These are phyloP conservation scores for Moesziomyces globuligerus DNA, from an alignment of 1,284 basidiomycete genomes.

Conservation along the genomic window DNA sequence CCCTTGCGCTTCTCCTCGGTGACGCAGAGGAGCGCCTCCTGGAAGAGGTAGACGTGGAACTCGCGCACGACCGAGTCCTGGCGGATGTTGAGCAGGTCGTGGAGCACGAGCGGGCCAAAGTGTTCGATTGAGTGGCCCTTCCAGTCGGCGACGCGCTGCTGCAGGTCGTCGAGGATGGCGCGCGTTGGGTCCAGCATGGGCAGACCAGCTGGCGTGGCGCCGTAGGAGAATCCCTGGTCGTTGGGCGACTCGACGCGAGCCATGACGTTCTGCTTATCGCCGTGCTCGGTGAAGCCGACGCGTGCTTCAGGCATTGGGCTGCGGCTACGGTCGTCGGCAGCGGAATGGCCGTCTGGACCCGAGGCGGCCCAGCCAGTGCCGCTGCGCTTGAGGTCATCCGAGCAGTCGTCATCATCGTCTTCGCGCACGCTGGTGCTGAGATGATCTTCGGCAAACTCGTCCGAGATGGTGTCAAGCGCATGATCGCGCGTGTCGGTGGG, in stretches of 20 bases:
- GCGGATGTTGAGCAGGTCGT: slow-evolving; percentile 86
- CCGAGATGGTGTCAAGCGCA: slow-evolving; percentile 48
- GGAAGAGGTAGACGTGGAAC: slow-evolving; percentile 94
- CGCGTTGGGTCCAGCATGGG: slow-evolving; percentile 71
- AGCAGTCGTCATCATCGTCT: slow-evolving; percentile 38
- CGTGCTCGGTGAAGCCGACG: slow-evolving; percentile 30
- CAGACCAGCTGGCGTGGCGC: slow-evolving; percentile 50
- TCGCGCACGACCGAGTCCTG: slow-evolving; percentile 86
- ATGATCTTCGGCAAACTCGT: slow-evolving; percentile 33
- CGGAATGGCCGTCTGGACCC: background rate
- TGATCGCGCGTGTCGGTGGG: slow-evolving; percentile 66
- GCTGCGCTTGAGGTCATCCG: slow-evolving; percentile 58
- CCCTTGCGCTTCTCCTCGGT: slow-evolving; percentile 87
- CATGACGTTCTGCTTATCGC: slow-evolving; percentile 37
- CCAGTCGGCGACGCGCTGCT: slow-evolving; percentile 89
- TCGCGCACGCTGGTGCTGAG: slow-evolving; percentile 12
- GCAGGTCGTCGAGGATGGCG: slow-evolving; percentile 84
- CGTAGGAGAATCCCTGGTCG: slow-evolving; percentile 48
- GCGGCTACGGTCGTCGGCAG: slow-evolving; percentile 6
- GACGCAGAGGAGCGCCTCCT: slow-evolving; percentile 94
- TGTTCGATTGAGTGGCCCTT: slow-evolving; percentile 85
- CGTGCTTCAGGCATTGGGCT: slow-evolving; percentile 27
- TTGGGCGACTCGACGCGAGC: slow-evolving; percentile 22
- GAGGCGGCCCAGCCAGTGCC: slow-evolving; percentile 20
- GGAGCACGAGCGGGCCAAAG: slow-evolving; percentile 87